A percentile compares a stretch with the other conserved stretches of the same genome.
Conservation (phyloP, 2,329 filamentous ascomycete species). For the Neofusicoccum parvum region DNA sequence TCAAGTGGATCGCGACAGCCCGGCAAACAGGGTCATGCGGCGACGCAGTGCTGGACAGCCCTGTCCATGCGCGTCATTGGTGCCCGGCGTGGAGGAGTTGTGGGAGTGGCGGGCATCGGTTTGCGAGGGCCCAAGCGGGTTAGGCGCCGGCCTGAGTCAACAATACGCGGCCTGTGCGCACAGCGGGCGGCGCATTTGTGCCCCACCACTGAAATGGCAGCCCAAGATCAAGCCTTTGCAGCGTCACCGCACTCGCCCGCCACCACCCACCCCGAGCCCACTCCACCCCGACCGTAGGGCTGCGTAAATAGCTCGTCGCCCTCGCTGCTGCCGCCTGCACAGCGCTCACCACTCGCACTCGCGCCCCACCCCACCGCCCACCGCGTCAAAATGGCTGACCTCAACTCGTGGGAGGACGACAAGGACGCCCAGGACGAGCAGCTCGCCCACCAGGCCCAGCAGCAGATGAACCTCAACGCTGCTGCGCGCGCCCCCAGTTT, state of each 20-base stretch:
- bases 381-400: slow-evolving; percentile 71
- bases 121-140: background rate
- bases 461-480: slow-evolving; percentile 72
- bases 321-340: background rate
- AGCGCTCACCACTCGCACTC: background rate
- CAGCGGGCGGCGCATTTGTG: slow-evolving; percentile 1
- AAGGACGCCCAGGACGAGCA: slow-evolving; percentile 75
- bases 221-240: slow-evolving; percentile 15
- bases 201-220: slow-evolving; percentile 18
- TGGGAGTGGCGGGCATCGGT: background rate
- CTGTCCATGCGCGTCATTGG: slow-evolving; percentile 16
- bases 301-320: background rate
- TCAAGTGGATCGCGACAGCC: background rate
- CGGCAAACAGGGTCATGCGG: background rate
- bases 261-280: background rate
- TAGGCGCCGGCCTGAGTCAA: slow-evolving; percentile 6
- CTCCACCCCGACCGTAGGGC: background rate
- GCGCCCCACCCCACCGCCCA: background rate
- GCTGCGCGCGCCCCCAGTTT: slow-evolving; percentile 58
- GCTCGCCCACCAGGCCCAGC: slow-evolving; percentile 74
- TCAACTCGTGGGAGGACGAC: slow-evolving; percentile 91
- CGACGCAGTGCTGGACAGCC: background rate
- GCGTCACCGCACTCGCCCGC: background rate
- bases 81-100: slow-evolving; percentile 6
- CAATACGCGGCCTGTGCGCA: background rate